Percentiles rank a stretch among this genome's conserved stretches.
Conservation (phyloP, 257 asterid genomes). For the Gentiana dahurica region DNA sequence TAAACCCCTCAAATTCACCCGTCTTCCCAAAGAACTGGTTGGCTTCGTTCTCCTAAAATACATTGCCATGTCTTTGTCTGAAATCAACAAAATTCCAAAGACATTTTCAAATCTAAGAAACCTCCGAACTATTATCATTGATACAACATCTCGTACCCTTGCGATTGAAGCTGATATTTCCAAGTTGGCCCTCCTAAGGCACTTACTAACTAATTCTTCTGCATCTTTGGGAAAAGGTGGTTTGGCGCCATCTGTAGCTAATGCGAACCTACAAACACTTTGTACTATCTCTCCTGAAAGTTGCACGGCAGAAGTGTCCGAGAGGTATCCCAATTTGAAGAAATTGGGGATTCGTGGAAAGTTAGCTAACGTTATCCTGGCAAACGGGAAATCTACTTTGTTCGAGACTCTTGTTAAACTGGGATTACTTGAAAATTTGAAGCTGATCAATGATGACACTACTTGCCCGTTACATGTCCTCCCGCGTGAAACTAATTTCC, state of each 20-base stretch:
- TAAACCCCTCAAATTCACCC: neutral
- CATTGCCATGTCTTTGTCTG: neutral
- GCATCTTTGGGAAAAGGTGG: slow-evolving; percentile 15
- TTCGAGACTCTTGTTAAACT: slow-evolving; percentile 37
- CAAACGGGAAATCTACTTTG: slow-evolving; percentile 13
- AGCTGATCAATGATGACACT: slow-evolving; percentile 31
- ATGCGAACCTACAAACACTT: slow-evolving; percentile 37
- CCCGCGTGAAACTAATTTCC: slow-evolving; percentile 8
- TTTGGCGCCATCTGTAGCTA: slow-evolving; percentile 14
- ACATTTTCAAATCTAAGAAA: slow-evolving; percentile 2
- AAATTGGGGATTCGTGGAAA: slow-evolving; percentile 38
- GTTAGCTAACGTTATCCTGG: slow-evolving; percentile 22
- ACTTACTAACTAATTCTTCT: slow-evolving; percentile 7
- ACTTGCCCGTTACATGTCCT: neutral
- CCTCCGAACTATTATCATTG: slow-evolving; percentile 9
- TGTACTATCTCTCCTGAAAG: slow-evolving; percentile 43
- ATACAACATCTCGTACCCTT: slow-evolving; percentile 1
- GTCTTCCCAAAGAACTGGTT: neutral
- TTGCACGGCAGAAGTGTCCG: slow-evolving; percentile 39
- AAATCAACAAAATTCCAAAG: slow-evolving; percentile 5
- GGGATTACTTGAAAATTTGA: slow-evolving; percentile 28
- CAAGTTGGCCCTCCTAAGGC: slow-evolving; percentile 6
- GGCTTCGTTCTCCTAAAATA: slow-evolving; percentile 2
- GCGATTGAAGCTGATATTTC: slow-evolving; percentile 5
- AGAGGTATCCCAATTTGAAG: slow-evolving; percentile 29